phyloP scores from a whole-genome alignment of 768 basidiomycete genomes.

The Boletus tylopilopsis region DNA sequence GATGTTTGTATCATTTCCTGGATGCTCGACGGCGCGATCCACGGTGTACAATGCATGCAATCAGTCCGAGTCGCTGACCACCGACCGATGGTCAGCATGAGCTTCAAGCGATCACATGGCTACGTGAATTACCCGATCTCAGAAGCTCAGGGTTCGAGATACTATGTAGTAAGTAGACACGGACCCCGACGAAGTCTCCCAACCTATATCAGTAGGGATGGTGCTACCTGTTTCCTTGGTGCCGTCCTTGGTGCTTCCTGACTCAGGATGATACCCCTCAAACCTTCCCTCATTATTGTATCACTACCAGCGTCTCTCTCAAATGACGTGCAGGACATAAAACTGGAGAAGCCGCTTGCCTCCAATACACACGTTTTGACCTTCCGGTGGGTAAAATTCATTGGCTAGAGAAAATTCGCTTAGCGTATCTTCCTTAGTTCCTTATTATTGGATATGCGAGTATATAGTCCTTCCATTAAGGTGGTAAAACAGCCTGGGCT shows the following conservation, averaged over 20 bases:
- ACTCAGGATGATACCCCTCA: slow-evolving; percentile 18
- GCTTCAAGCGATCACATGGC: slow-evolving; percentile 12
- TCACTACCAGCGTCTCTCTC: slow-evolving; percentile 20
- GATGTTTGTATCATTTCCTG: background rate
- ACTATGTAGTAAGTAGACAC: slow-evolving; percentile 17
- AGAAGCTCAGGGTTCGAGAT: slow-evolving; percentile 3
- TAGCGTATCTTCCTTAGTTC: slow-evolving; percentile 36
- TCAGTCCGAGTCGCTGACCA: no score
- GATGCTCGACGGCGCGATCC: background rate
- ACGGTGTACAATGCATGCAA: background rate
- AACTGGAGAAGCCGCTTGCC: slow-evolving; percentile 12
- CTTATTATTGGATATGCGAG: slow-evolving; percentile 53
- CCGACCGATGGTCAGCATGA: no score
- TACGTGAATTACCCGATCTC: slow-evolving; percentile 3
- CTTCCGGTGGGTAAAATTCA: slow-evolving; percentile 40
- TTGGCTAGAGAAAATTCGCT: background rate
- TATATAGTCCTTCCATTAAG: slow-evolving; percentile 61
- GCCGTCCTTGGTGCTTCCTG: background rate
- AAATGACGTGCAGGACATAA: slow-evolving; percentile 33
- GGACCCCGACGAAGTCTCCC: slow-evolving; percentile 23
- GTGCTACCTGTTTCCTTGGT: background rate
- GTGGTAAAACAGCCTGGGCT: slow-evolving; percentile 32
- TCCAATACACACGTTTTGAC: slow-evolving; percentile 44
- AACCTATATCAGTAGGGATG: slow-evolving; percentile 17
- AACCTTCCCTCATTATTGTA: slow-evolving; percentile 18